Percentiles rank a stretch among this genome's conserved stretches.
Evolutionary conservation across 192 early-diverging fungal species (phyloP).

Genomic region (Haplosporangium gracile): DNA sequence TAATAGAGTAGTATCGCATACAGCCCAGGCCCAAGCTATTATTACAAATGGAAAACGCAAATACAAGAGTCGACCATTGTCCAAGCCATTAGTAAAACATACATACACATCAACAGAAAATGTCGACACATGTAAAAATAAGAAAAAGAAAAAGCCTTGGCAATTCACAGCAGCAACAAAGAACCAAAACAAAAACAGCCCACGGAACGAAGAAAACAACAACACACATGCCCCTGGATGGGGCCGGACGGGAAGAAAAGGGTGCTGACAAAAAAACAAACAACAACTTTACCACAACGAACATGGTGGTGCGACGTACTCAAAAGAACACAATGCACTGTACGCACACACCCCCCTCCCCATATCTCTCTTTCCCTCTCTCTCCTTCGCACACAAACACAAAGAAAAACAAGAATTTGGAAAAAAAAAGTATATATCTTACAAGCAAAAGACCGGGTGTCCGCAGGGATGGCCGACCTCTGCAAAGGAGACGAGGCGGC

Average conservation of each 20-base stretch:
- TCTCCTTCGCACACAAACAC: background rate
- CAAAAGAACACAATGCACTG: background rate
- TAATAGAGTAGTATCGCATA: constrained; percentile 59
- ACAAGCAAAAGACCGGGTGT: constrained; percentile 60
- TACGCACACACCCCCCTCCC: background rate
- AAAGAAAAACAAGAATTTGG: background rate
- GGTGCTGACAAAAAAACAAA: background rate
- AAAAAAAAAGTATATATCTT: background rate
- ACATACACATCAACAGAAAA: background rate
- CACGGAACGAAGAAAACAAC: background rate
- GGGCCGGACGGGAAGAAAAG: background rate
- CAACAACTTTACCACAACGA: background rate
- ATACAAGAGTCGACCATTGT: background rate
- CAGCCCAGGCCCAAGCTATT: constrained; percentile 58
- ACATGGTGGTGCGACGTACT: background rate
- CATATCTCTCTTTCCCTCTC: background rate
- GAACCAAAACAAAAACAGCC: background rate
- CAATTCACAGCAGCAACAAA: background rate
- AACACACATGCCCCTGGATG: background rate
- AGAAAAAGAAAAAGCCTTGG: constrained; percentile 3
- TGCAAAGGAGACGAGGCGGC: constrained; percentile 56
- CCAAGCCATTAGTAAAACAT: background rate
- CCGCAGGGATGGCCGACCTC: constrained; percentile 60
- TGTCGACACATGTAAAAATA: background rate
- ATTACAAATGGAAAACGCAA: background rate